phyloP scores from a whole-genome alignment of 345 rosid species.

The Linum lewisii region DNA sequence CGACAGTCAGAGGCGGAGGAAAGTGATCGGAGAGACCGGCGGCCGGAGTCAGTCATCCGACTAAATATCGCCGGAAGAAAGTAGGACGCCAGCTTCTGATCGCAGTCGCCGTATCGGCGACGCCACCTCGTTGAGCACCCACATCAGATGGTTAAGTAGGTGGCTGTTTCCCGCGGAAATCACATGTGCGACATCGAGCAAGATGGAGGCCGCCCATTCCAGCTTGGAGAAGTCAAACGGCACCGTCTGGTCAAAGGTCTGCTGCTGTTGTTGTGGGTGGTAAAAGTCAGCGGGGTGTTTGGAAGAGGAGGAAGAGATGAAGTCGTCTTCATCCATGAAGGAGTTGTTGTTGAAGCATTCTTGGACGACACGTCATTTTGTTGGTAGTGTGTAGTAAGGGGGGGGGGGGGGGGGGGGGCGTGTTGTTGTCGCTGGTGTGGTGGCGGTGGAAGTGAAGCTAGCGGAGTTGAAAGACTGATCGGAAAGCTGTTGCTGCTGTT shows the following conservation, averaged over 20 bases:
- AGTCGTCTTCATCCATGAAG: no score
- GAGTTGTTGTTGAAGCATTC: no score
- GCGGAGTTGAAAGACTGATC: slow-evolving; percentile 74
- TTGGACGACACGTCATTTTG: slow-evolving; percentile 50
- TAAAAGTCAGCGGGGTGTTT: no score
- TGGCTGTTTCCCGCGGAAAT: no score
- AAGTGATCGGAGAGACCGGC: no score
- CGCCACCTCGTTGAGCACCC: slow-evolving; percentile 84
- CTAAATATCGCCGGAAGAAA: no score
- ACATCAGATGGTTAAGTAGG: slow-evolving; percentile 71
- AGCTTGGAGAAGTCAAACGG: slow-evolving; percentile 53
- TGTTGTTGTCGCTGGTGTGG: slow-evolving; percentile 72
- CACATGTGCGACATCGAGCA: slow-evolving; percentile 48
- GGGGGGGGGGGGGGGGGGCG: slow-evolving; percentile 1
- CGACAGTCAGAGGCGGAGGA: no score
- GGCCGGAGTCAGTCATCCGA: no score
- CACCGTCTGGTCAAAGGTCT: no score
- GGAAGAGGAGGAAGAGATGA: no score
- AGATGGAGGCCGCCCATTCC: slow-evolving; percentile 68
- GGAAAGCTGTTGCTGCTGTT: slow-evolving; percentile 46
- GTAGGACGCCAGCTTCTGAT: slow-evolving; percentile 71
- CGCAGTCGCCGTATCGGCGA: slow-evolving; percentile 89
- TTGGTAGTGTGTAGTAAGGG: slow-evolving; percentile 34
- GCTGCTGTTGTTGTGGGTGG: no score
- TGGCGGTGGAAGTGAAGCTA: no score